Conservation (phyloP, 2,329 filamentous ascomycete genomes). For the Diaporthe sp. region DNA sequence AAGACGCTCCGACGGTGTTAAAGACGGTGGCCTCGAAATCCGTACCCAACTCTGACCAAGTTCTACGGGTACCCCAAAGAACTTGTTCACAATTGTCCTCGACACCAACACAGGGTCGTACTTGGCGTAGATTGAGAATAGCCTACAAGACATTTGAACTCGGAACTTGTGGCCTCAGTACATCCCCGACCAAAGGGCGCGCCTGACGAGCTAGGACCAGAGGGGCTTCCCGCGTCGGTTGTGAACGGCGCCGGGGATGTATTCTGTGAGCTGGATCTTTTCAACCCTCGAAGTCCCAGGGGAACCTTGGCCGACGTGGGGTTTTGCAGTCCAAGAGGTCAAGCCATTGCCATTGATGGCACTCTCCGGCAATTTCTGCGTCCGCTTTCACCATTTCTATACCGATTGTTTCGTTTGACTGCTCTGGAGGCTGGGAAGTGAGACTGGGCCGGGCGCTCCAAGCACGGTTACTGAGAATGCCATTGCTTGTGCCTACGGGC, state of each 20-base stretch:
- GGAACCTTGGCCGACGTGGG: neutral
- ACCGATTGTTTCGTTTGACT: neutral
- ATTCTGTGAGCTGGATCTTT: neutral
- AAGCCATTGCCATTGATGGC: neutral
- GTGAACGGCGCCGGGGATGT: neutral
- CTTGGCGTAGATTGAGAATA: neutral
- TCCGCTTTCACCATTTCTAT: neutral
- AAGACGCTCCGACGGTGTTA: neutral
- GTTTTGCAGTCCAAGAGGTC: neutral
- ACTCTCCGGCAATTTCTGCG: neutral
- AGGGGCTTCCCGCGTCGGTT: neutral
- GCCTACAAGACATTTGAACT: no score
- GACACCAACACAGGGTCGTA: neutral
- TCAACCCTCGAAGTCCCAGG: neutral
- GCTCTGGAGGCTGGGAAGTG: neutral
- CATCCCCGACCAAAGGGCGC: neutral
- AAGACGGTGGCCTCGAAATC: no score
- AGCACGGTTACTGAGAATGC: neutral
- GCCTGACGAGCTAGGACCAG: neutral
- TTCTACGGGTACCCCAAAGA: neutral
- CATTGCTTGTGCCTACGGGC: neutral
- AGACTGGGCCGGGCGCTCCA: neutral
- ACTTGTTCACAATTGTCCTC: no score
- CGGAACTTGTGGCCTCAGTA: no score
- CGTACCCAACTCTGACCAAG: neutral